A percentile compares a stretch with the other conserved stretches of the same genome.
phyloP scores from a whole-genome alignment of 1,284 basidiomycete genomes.

The Austroboletus novae-zelandiae region DNA sequence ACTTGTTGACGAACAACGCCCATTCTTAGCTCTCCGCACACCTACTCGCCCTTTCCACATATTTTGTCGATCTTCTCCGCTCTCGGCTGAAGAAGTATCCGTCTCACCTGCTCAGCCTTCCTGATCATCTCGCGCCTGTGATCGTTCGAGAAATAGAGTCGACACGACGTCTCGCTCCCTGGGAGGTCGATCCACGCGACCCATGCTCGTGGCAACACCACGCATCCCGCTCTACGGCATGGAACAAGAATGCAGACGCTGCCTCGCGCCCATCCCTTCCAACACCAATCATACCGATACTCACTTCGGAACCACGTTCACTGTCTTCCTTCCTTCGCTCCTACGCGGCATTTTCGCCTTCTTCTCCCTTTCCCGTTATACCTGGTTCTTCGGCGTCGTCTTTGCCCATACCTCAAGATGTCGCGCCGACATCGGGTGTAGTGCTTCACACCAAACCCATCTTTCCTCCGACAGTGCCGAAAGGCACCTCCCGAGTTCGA shows the following conservation, averaged over 20 bases:
- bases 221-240: neutral
- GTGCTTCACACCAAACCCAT: conserved; percentile 73
- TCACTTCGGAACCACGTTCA: conserved; percentile 71
- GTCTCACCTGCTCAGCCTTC: conserved; percentile 22
- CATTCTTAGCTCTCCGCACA: conserved; percentile 40
- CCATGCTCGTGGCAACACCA: neutral
- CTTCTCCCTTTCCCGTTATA: neutral
- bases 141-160: neutral
- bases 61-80: conserved; percentile 39
- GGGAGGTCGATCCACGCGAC: conserved; percentile 5
- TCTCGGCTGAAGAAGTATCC: conserved; percentile 24
- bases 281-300: conserved; percentile 83
- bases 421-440: neutral
- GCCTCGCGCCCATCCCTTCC: conserved; percentile 2
- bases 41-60: conserved; percentile 39
- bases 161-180: conserved; percentile 30
- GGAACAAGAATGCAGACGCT: neutral
- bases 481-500: conserved; percentile 78
- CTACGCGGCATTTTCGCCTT: conserved; percentile 13
- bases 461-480: conserved; percentile 81
- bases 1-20: neutral
- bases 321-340: conserved; percentile 65
- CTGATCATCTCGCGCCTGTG: conserved; percentile 18
- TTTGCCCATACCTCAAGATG: neutral
- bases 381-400: neutral